These are phyloP conservation scores for Sarcomyxa edulis DNA, from an alignment of 768 basidiomycete species.

Conservation along the genomic window DNA sequence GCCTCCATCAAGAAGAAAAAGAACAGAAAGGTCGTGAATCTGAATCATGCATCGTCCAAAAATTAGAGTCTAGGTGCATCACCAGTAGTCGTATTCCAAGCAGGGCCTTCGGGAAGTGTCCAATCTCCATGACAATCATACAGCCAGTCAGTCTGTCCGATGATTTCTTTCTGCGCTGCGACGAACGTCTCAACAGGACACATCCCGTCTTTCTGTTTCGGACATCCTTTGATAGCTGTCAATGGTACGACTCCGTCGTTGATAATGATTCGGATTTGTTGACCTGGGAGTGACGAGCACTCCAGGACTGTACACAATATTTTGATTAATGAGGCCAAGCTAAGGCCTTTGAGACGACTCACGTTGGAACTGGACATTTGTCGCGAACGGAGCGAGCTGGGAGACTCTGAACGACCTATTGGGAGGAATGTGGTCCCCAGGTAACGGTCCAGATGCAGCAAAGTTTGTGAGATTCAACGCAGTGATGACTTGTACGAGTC, in stretches of 20 bases:
- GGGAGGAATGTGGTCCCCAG: slow-evolving; percentile 62
- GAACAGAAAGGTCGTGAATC: no score
- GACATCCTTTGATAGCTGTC: slow-evolving; percentile 72
- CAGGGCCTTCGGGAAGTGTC: slow-evolving; percentile 57
- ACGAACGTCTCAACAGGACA: slow-evolving; percentile 75
- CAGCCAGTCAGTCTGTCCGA: slow-evolving; percentile 63
- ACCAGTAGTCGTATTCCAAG: slow-evolving; percentile 75
- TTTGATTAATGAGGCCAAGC: neutral
- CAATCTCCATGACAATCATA: slow-evolving; percentile 78
- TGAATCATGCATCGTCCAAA: no score
- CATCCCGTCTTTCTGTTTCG: slow-evolving; percentile 66
- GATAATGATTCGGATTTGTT: slow-evolving; percentile 76
- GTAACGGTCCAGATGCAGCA: slow-evolving; percentile 68
- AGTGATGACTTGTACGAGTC: slow-evolving; percentile 54
- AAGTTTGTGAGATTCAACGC: slow-evolving; percentile 80
- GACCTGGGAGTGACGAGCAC: slow-evolving; percentile 43
- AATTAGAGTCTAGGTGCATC: slow-evolving; percentile 57
- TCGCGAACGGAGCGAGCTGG: slow-evolving; percentile 81
- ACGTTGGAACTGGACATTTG: slow-evolving; percentile 89
- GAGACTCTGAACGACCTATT: slow-evolving; percentile 68
- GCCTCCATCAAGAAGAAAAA: no score
- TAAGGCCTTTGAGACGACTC: slow-evolving; percentile 16
- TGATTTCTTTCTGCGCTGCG: slow-evolving; percentile 58
- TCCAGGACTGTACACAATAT: slow-evolving; percentile 59
- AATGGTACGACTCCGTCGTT: slow-evolving; percentile 87